Conservation (phyloP, 2,329 filamentous ascomycete species). For the Fusarium chuoi region DNA sequence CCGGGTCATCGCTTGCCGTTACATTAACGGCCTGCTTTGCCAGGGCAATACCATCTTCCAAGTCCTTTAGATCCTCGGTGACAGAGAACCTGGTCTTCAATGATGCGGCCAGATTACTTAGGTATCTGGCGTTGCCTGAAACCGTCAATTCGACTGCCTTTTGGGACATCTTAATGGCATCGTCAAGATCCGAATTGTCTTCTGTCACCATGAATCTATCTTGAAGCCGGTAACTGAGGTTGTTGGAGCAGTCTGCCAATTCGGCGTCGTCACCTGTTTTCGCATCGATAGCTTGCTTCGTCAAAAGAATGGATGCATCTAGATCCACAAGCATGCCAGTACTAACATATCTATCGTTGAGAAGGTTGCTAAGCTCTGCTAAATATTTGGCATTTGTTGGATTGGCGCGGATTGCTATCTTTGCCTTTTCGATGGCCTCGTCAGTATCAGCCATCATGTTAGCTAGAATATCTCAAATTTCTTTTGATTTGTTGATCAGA, state of each 20-base stretch:
- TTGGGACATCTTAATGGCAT: background rate
- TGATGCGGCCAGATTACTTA: background rate
- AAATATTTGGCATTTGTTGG: accelerated
- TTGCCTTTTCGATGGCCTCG: background rate
- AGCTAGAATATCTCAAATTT: background rate
- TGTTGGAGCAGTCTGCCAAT: background rate
- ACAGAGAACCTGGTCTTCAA: background rate
- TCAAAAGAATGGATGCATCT: background rate
- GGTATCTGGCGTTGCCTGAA: background rate
- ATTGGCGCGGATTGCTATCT: background rate
- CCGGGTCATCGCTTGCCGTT: background rate
- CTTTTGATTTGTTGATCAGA: background rate
- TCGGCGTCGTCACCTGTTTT: background rate
- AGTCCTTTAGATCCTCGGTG: background rate
- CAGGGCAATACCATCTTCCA: background rate
- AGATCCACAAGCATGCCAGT: background rate
- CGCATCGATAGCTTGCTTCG: background rate
- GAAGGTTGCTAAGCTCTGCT: background rate
- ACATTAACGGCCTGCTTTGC: background rate
- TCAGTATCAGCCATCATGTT: background rate
- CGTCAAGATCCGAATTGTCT: background rate
- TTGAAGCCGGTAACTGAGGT: background rate
- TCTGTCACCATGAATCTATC: background rate
- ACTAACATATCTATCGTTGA: background rate
- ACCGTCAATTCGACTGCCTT: background rate